Evolutionary conservation across 768 basidiomycete genomes (phyloP).

Genomic region (Multifurca ochricompacta): DNA sequence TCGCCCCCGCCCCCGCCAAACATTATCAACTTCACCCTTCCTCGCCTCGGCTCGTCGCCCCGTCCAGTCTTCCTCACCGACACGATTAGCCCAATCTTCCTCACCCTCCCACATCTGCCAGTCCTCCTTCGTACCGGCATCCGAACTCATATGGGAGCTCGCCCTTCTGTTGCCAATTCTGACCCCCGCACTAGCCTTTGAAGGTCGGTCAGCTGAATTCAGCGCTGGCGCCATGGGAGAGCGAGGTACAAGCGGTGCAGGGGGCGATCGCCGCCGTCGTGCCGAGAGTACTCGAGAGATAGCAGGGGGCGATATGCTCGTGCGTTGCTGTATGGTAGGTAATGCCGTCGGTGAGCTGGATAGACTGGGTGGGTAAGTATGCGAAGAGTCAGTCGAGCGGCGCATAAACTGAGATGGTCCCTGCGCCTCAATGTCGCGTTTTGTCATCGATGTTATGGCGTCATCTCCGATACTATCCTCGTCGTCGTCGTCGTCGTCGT

Average conservation of each 20-base stretch:
- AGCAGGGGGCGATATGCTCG: slow-evolving; percentile 22
- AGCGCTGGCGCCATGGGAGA: slow-evolving; percentile 17
- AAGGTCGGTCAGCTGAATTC: slow-evolving; percentile 10
- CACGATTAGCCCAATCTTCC: slow-evolving; percentile 45
- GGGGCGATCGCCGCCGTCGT: slow-evolving; percentile 20
- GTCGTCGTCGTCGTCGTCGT: slow-evolving; percentile 23
- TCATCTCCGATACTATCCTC: background rate
- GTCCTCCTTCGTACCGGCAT: slow-evolving; percentile 25
- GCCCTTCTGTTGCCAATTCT: no score
- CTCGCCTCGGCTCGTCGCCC: slow-evolving; percentile 33
- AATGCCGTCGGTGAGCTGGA: slow-evolving; percentile 35
- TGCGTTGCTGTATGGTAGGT: slow-evolving; percentile 29
- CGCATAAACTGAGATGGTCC: slow-evolving; percentile 31
- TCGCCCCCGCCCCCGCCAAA: no score
- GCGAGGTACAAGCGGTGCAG: slow-evolving; percentile 22
- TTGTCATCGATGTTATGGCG: background rate
- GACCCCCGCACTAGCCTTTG: slow-evolving; percentile 10
- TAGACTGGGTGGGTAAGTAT: slow-evolving; percentile 59
- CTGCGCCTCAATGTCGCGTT: slow-evolving; percentile 41
- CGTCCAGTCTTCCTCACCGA: slow-evolving; percentile 42
- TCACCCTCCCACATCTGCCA: slow-evolving; percentile 41
- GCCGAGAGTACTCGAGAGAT: background rate
- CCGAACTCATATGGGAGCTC: background rate
- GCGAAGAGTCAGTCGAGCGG: slow-evolving; percentile 30
- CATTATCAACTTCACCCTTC: slow-evolving; percentile 28